Evolutionary conservation across 148 eudicot genomes (phyloP).

Genomic region (Rheum nobile): DNA sequence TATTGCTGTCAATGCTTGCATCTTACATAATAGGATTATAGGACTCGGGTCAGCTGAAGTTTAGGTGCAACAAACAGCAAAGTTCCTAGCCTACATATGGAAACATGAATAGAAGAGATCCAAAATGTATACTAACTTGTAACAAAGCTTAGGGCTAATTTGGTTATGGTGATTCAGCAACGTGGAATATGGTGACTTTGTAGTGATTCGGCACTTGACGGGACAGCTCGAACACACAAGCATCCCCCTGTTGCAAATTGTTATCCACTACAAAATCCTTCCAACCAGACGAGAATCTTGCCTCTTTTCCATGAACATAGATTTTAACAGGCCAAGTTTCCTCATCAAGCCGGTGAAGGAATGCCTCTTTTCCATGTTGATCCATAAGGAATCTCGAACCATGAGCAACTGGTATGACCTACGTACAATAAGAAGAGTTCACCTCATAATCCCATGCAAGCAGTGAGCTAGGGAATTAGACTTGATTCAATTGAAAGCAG

Average conservation of each 20-base stretch:
- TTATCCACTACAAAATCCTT: conserved; percentile 6
- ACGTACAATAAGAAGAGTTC: not conserved
- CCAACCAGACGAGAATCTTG: conserved; percentile 6
- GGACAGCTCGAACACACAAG: conserved; percentile 17
- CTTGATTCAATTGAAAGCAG: no score
- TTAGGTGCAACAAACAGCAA: no score
- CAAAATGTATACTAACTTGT: not conserved
- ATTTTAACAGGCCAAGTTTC: conserved; percentile 3
- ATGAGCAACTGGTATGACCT: conserved; percentile 10
- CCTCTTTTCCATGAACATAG: not conserved
- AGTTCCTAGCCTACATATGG: no score
- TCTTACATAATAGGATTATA: no score
- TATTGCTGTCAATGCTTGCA: no score
- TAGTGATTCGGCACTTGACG: not conserved
- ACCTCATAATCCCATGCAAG: not conserved
- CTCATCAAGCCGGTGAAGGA: not conserved
- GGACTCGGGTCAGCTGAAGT: no score
- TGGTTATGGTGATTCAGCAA: not conserved
- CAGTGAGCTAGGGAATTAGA: no score
- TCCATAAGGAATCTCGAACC: not conserved
- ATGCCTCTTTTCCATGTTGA: not conserved
- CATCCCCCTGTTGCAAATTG: conserved; percentile 13
- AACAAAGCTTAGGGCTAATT: no score
- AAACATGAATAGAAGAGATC: no score
- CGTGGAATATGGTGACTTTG: not conserved